Base-by-base conservation (phyloP, 805 yeast genomes). In the Lipomyces lipofer region DNA sequence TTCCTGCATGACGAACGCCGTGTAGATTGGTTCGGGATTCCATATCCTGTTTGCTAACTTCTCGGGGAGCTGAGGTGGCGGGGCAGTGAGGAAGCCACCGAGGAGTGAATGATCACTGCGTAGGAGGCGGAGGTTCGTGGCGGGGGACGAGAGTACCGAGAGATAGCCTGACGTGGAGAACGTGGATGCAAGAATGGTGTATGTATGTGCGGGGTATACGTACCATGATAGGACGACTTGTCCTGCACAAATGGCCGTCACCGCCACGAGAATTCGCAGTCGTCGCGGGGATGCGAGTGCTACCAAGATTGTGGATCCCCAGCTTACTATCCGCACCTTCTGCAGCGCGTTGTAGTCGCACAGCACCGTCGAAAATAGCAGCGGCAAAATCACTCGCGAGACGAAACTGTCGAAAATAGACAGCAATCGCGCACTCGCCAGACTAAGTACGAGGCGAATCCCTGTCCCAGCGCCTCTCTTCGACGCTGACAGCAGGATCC, bases 41-140 rank as follows among this genome's bases (percentile, higher is more conserved):
- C 59, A 55, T 8, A n/a, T 19, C 17, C 3, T 15, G 28, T 22
- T 40, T 30, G 48, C 32, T 12, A 48, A 17, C n/a, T 49, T 25
- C 8, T 25, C 25, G 24, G 45, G 40, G 17, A 43, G 24, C 13
- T 25, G 30, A 12, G 52, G 28, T 3, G 52, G 56, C 17, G 59
- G 55, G 9, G 35, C 32, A 3, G 27, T 30, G 22, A 29, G 53
- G 8, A 48, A 47, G 4, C 63, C 60, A 3, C 59, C 61, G 3
- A 56, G 52, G 4, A 58, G n/a, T 36, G 61, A 50, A 43, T 57
- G 59, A 40, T 57, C 60, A 33, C 32, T 40, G n/a, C 62, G 52
- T 22, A 58, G 43, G 5, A 33, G 46, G 12, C 47, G 13, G 15
- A 42, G 10, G 12, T 36, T 39, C 22, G 46, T 24, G 15, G 27